Evolutionary conservation across 768 basidiomycete species (phyloP), one percentile per base, ranked within the genome.

Genomic region (Lentinula raphanica): DNA sequence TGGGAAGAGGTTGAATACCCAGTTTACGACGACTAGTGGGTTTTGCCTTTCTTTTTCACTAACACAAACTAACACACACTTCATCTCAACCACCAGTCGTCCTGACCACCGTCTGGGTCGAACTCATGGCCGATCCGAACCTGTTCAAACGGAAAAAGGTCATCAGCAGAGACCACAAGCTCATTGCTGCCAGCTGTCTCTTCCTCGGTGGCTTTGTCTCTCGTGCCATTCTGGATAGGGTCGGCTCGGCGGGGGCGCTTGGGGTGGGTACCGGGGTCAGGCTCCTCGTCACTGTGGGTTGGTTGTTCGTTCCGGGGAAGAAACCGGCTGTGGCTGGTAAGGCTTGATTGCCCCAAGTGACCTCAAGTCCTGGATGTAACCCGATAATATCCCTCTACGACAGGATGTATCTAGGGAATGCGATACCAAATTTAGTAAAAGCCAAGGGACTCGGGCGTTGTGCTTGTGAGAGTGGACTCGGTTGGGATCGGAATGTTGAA

Each of bases 41-140:
- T n/a, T n/a, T n/a, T n/a, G n/a, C 42, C 66, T 83, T 79, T 13
- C 38, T 49, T 17, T 32, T 39, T 40, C 19, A 15, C 17, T 56
- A 12, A 29, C 60, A 21, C 39, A 55, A 31, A 42, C 44, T 12
- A 40, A n/a, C n/a, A n/a, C n/a, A n/a, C n/a, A n/a, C n/a, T n/a
- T n/a, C n/a, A n/a, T n/a, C n/a, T n/a, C n/a, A n/a, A n/a, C n/a
- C n/a, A n/a, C n/a, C 68, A 85, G 90, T 92, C 62, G 90, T 93
- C 44, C 76, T 94, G 9, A 94, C 92, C 15, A 90, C 89, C 17
- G 81, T 92, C 58, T 94, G 91, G 91, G 90, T 92, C 63, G 92
- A 94, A 64, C 81, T 94, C 49, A 80, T 90, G 79, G 85, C 86
- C 50, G 90, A 92, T 68, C 92, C 92, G 0, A 71, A 81, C 48